Evolutionary conservation across 495 filamentous ascomycete species (phyloP), one percentile per base, ranked within the genome.

Genomic region (Penicillium flavigenum): DNA sequence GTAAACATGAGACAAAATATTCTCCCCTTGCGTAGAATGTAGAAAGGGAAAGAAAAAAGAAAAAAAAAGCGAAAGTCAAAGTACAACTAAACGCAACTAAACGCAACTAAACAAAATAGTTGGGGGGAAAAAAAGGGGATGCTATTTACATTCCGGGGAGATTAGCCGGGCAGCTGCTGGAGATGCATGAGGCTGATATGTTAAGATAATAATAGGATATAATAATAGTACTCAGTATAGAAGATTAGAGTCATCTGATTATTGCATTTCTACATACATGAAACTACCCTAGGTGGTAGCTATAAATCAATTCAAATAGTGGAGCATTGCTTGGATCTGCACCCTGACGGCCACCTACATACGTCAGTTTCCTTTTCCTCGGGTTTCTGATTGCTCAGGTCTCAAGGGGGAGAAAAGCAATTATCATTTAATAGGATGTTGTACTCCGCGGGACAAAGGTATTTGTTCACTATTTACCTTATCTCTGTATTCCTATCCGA

Each of bases 81-180:
- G 36, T 16, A 32, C 12, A 32, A 32, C 46, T 20, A 22, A 44
- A 44, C 10, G 20, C 36, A n/a, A n/a, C 16, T 16, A 38, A 36
- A 5, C 5, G 14, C 7, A 47, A 47, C 16, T 29, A 50, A 36
- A 57, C 22, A 26, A 29, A 10, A 7, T 26, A n/a, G 9, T 6
- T 20, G 19, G 24, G 22, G 2, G 6, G 6, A 26, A 32, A 24
- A 47, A 54, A 52, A 39, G 39, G 48, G 48, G 41, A 32, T 32
- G 48, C n/a, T 11, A 14, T 32, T 34, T 50, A 43, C 56, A 58
- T 57, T 57, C 54, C 54, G 52, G 52, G 52, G 56, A 45, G 56
- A 52, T 58, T 51, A 51, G 38, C 56, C 56, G 56, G 54, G 46
- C 45, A 57, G 54, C 46, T 48, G 54, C 45, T 47, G 43, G 51